Percentiles rank a stretch among this genome's conserved stretches.
These are phyloP conservation scores for Ogataea nakhonphanomensis DNA, from an alignment of 805 yeast species.

Conservation along the genomic window DNA sequence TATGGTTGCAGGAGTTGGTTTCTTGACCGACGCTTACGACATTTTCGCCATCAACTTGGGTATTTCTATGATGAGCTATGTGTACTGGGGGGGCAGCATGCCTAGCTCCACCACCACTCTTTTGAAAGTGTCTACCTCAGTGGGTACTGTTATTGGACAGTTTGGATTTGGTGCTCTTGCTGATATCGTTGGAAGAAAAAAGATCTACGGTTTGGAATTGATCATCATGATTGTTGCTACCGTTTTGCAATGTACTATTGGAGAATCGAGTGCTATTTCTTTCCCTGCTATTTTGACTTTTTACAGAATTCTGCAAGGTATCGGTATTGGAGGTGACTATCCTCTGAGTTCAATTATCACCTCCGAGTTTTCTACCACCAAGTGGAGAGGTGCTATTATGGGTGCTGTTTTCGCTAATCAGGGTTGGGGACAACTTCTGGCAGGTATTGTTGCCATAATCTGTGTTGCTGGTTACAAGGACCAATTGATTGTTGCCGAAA, in stretches of 20 bases:
- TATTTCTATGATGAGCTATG: constrained; percentile 72
- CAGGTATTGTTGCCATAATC: constrained; percentile 78
- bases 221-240: constrained; percentile 81
- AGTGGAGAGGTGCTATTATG: constrained; percentile 98
- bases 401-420: constrained; percentile 95
- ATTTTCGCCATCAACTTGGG: constrained; percentile 87
- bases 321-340: constrained; percentile 97
- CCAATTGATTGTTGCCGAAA: constrained; percentile 49
- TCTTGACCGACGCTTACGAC: constrained; percentile 90
- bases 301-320: constrained; percentile 86
- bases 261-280: constrained; percentile 65
- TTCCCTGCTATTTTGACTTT: constrained; percentile 72
- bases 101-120: constrained; percentile 75
- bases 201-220: constrained; percentile 81
- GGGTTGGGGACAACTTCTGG: constrained; percentile 92
- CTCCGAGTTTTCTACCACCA: constrained; percentile 88
- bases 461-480: constrained; percentile 75
- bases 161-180: constrained; percentile 79
- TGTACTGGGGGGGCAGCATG: constrained; percentile 58
- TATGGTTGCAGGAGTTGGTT: constrained; percentile 88
- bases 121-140: constrained; percentile 85
- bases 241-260: constrained; percentile 70
- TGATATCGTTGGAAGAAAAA: constrained; percentile 81
- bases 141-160: constrained; percentile 92
- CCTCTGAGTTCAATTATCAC: constrained; percentile 92